Evolutionary conservation across 106 monocot genomes (phyloP), one percentile per base, ranked within the genome.

Genomic region (Allium cepa): DNA sequence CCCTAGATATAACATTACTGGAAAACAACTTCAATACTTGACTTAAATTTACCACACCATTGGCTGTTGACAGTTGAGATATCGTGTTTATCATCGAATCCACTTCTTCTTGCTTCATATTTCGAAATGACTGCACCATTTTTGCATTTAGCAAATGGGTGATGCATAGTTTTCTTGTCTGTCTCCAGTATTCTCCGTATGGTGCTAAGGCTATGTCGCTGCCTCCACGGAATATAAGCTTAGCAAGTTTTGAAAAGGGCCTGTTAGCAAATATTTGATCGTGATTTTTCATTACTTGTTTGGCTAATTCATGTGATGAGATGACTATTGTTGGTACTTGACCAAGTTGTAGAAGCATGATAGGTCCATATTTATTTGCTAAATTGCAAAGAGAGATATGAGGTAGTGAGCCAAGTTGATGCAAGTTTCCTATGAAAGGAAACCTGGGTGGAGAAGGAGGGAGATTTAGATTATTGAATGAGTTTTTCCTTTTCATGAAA

Each of bases 61-160:
- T 36, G 5, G 3, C 36, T 5, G 36, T 1, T 36, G 36, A 36
- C 36, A 36, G 36, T 5, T 36, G 36, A 36, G 36, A 36, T 36
- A 36, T 5, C 36, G 36, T 36, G 36, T 36, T 36, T 36, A 36
- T 36, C 36, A 36, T 36, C 36, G 59, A 60, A 17, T 9, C 59
- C 12, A 60, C 59, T 17, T 60, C 59, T 22, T 60, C 59, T 2
- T 11, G 17, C 17, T 22, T n/a, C 10, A 10, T 17, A 9, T 60
- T 11, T 9, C 7, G 59, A 60, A 60, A 60, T 60, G 59, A 60
- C 26, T 17, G 59, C 59, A 60, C 17, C 59, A 60, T 60, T 22
- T 60, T 60, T 11, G 59, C 2, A 3, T 22, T 22, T 22, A 60
- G 16, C 4, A 60, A 22, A 17, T 4, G 59, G 17, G 16, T 60